Base-by-base conservation (phyloP, 2,329 filamentous ascomycete genomes). In the Aureobasidium leucospermi region DNA sequence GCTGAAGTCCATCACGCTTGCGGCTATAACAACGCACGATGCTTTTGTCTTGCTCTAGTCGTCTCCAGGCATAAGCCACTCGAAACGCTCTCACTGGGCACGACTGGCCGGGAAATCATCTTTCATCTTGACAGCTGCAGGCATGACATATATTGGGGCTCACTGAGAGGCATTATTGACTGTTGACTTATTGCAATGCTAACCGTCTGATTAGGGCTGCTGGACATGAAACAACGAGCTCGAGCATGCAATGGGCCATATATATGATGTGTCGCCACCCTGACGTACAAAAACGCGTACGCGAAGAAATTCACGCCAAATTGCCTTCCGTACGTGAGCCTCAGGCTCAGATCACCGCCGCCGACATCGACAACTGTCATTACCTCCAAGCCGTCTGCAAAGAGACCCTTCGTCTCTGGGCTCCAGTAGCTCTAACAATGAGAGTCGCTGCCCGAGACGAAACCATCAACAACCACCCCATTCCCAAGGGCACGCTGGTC, bases 311-410 rank as follows among this genome's bases (percentile, higher is more conserved):
- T 39, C 77, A 77, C 34, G 55, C 70, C 1, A 68, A 74, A 1
- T 75, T 82, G 6, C 75, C 79, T 4, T 73, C 74, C 0, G 70
- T 79, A 3, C 69, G 70, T 16, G 67, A 74, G 51, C 67, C 68
- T 45, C 69, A 72, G 32, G 72, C 49, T 1, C 31, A 75, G 31
- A 77, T 85, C 60, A 76, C 78, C 0, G 78, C 79, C 52, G 67
- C 76, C 5, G 80, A 86, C 62, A 81, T 93, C 64, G 89, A 94
- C 73, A 78, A 78, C 58, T 81, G 95, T 69, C 86, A 88, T 2
- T 96, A 93, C 71, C 82, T 94, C 46, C 85, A 89, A 68, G 90
- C 90, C 34, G 84, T 96, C 23, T 86, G 87, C 70, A 87, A 82
- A 67, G 91, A 96, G 73, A 81, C 87, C 11, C 80, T 95, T 45